Percentiles rank a stretch among this genome's conserved stretches.
Conservation (phyloP, 2,329 filamentous ascomycete genomes). For the Trichoderma sp. region DNA sequence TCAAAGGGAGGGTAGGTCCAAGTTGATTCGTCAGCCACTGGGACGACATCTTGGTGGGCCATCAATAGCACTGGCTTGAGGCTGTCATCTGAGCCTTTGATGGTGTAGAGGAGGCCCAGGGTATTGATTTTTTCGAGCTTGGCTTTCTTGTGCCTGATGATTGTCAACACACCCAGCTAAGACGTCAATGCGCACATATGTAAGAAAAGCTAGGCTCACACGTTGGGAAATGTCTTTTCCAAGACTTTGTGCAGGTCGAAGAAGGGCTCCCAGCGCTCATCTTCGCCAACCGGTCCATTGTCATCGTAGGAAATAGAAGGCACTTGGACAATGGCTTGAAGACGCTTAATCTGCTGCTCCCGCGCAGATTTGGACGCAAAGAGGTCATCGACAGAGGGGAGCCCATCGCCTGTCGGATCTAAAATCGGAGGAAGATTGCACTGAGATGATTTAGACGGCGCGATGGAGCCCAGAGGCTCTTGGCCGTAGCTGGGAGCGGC, state of each 20-base stretch:
- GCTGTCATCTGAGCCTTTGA: constrained; percentile 55
- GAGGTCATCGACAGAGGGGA: constrained; percentile 40
- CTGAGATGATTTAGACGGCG: constrained; percentile 34
- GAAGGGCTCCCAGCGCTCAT: constrained; percentile 59
- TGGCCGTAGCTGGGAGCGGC: constrained; percentile 14
- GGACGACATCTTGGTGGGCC: constrained; percentile 52
- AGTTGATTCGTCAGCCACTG: constrained; percentile 49
- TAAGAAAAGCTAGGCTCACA: constrained; percentile 43
- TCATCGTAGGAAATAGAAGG: constrained; percentile 61
- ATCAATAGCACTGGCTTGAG: constrained; percentile 51
- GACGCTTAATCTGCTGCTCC: constrained; percentile 50
- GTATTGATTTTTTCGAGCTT: constrained; percentile 62
- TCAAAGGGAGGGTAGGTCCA: constrained; percentile 52
- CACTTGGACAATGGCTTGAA: constrained; percentile 59
- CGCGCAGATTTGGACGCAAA: constrained; percentile 43
- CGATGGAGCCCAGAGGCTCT: constrained; percentile 1
- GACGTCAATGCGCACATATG: background rate
- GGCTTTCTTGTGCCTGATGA: constrained; percentile 46
- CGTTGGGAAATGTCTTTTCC: constrained; percentile 52
- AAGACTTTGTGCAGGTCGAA: constrained; percentile 55
- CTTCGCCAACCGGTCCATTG: constrained; percentile 56
- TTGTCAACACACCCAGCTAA: constrained; percentile 16
- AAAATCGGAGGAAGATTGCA: constrained; percentile 44
- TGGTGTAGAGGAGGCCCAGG: constrained; percentile 64
- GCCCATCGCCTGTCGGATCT: constrained; percentile 39